Base-by-base conservation (phyloP, 176 grass and related monocot species). In the Oryza meyeriana region DNA sequence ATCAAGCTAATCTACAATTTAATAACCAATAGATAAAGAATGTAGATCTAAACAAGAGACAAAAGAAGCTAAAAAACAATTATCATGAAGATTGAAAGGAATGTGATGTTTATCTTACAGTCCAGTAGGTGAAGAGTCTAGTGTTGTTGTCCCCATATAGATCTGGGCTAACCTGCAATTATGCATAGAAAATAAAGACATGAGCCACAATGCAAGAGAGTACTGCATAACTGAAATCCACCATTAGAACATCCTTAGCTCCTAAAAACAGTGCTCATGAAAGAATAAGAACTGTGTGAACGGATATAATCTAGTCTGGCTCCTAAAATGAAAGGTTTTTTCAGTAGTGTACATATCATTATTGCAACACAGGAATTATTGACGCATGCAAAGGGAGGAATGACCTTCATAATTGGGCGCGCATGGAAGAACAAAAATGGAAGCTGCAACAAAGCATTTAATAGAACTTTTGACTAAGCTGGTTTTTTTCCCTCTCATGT, bases 51-150 rank as follows among this genome's bases (percentile, higher is more conserved):
- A 66, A 68, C 41, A 82, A 13, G 64, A 48, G 71, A 73, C 62
- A 84, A 83, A 58, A 5, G 59, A 64, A 84, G 70, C 12, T 30
- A 33, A 63, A 82, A 73, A 73, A 48, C 1, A 68, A 79, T 42
- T 66, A 22, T 73, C 52, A 42, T 61, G 31, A 71, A 31, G n/a
- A 74, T 75, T 77, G 52, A 72, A 72, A 79, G 77, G 64, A 83
- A 81, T 77, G 72, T 66, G 40, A 35, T 68, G 64, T 68, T 69
- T 64, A 79, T 89, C 91, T 94, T 89, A 93, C 94, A 66, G 94
- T 97, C 91, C 89, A 97, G 66, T 94, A 94, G 80, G 94, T 97
- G 71, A 97, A 97, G 22, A 97, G 89, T 32, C 91, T 94, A 72
- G 91, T 97, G 84, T 91, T 91, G 75, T 94, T 97, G 48, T 97